Conservation (phyloP, 108 stramenopile genomes). For the Skeletonema grethae region DNA sequence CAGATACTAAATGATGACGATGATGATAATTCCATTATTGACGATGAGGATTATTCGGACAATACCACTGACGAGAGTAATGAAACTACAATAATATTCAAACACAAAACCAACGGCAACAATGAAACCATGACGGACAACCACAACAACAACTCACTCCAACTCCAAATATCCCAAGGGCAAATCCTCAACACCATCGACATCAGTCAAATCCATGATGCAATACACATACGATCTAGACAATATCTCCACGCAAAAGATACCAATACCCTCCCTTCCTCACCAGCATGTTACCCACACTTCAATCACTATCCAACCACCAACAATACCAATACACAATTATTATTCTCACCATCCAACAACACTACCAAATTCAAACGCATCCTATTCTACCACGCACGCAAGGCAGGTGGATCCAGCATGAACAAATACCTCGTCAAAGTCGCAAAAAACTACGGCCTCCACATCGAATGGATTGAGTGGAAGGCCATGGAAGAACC, state of each 20-base stretch:
- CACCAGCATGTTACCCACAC: slow-evolving; percentile 45
- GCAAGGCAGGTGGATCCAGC: slow-evolving; percentile 39
- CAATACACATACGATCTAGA: background rate
- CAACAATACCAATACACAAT: too few relatives aligned
- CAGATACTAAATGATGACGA: background rate
- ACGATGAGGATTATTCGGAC: too few relatives aligned
- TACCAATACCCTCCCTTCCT: background rate
- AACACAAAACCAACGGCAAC: too few relatives aligned
- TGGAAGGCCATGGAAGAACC: slow-evolving; percentile 33
- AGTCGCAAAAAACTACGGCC: slow-evolving; percentile 28
- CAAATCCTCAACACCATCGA: background rate
- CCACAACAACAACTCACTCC: background rate
- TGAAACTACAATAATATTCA: too few relatives aligned
- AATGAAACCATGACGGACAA: background rate
- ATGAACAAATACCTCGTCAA: slow-evolving; percentile 33
- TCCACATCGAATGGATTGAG: slow-evolving; percentile 20
- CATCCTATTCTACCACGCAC: slow-evolving; percentile 46
- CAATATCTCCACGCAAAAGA: background rate
- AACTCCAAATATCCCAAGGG: background rate
- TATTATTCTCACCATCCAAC: background rate
- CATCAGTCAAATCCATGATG: background rate
- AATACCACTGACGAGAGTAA: too few relatives aligned
- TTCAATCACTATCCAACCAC: slow-evolving; percentile 17
- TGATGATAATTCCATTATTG: background rate
- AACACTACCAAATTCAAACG: slow-evolving; percentile 37